Conservation (phyloP, 1,284 basidiomycete species). For the Pseudozyma thailandica region DNA sequence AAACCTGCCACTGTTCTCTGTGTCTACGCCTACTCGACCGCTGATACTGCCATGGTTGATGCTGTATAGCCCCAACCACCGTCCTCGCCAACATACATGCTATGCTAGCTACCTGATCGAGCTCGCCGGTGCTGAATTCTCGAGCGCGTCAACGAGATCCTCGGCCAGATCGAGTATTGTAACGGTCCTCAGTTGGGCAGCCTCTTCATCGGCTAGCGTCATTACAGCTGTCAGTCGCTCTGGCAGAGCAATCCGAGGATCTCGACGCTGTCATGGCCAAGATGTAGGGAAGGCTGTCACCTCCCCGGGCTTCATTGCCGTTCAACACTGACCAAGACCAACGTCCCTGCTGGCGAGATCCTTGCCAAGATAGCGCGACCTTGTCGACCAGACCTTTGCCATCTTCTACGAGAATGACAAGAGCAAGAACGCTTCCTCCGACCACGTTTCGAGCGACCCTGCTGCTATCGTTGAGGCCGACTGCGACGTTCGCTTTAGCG, state of each 20-base stretch:
- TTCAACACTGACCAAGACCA: conserved; percentile 86
- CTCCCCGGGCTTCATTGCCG: conserved; percentile 94
- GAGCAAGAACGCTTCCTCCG: conserved; percentile 81
- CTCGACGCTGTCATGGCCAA: conserved; percentile 98
- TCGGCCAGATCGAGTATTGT: conserved; percentile 52
- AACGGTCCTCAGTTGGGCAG: conserved; percentile 86
- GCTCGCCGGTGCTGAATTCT: conserved; percentile 97
- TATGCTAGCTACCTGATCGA: conserved; percentile 94
- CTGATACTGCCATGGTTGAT: no score
- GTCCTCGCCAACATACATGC: conserved; percentile 63
- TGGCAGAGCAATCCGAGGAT: conserved; percentile 98
- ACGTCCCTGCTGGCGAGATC: conserved; percentile 91
- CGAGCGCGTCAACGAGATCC: conserved; percentile 75
- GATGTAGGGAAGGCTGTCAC: conserved; percentile 93
- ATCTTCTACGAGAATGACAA: conserved; percentile 83
- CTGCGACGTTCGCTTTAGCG: conserved; percentile 68
- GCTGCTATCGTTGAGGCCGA: conserved; percentile 69
- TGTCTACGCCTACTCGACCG: no score
- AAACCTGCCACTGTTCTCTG: no score
- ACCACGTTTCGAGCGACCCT: conserved; percentile 80
- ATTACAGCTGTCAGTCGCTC: conserved; percentile 93
- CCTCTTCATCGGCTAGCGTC: conserved; percentile 97
- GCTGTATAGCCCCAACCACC: conserved; percentile 76
- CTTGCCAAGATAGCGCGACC: conserved; percentile 84
- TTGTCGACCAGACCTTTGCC: conserved; percentile 84